Evolutionary conservation across 495 filamentous ascomycete genomes (phyloP).

Genomic region (Aspergillus avenaceus): DNA sequence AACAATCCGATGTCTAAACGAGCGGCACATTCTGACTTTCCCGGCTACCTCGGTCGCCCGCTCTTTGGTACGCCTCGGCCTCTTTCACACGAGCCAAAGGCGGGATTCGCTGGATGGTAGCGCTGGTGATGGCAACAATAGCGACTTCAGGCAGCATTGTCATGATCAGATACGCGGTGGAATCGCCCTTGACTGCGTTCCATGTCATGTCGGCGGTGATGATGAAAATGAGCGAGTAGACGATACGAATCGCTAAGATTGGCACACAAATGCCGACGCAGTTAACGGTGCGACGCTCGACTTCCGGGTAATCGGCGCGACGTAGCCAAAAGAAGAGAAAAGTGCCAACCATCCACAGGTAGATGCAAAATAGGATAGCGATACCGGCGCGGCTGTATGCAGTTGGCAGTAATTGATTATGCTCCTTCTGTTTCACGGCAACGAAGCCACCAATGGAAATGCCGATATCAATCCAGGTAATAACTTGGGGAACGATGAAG

Average conservation of each 20-base stretch:
- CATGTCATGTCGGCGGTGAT: constrained; percentile 13
- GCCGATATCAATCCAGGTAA: constrained; percentile 21
- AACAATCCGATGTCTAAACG: not conserved
- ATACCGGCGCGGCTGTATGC: constrained; percentile 18
- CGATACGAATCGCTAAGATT: constrained; percentile 11
- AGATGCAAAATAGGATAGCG: constrained; percentile 23
- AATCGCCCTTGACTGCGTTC: constrained; percentile 16
- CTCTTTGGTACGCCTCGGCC: not conserved
- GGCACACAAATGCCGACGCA: constrained; percentile 10
- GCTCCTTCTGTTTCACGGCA: constrained; percentile 10
- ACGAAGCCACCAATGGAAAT: constrained; percentile 22
- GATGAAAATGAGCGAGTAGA: constrained; percentile 15
- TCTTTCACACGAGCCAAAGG: not conserved
- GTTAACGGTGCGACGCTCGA: constrained; percentile 6
- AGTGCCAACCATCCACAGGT: constrained; percentile 14
- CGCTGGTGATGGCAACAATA: constrained; percentile 2
- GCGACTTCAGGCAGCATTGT: constrained; percentile 13
- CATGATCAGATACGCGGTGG: constrained; percentile 14
- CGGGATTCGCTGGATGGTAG: not conserved
- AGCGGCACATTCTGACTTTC: not conserved
- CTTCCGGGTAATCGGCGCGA: constrained; percentile 3
- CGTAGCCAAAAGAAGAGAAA: constrained; percentile 12
- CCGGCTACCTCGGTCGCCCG: not conserved
- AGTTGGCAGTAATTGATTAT: constrained; percentile 10
- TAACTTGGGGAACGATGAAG: constrained; percentile 15